Base-by-base conservation (phyloP, 371 early-diverging fungal genomes). In the Lichtheimia ramosa region DNA sequence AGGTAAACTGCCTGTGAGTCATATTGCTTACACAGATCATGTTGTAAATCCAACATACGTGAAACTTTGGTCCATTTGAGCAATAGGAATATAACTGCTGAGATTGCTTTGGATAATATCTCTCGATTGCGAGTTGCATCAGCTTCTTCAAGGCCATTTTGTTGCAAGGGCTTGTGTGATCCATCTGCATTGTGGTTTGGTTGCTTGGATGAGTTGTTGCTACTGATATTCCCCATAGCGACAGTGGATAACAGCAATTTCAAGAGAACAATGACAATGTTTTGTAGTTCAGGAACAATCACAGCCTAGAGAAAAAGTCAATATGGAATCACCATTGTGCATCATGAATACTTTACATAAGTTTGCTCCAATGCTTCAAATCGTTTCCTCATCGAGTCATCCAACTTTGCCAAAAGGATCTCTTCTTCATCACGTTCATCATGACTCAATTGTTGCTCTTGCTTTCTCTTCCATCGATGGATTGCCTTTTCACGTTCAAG, bases 21-120 rank as follows among this genome's bases (percentile, higher is more conserved):
- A 3, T n/a, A 13, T 15, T 7, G 7, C 14, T 53, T 21, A 13
- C 16, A 54, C 7, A 24, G 54, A 40, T 24, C 34, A 34, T 0
- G 21, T 5, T 16, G 16, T 14, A 5, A 18, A 23, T 34, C 6
- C 48, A 25, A 55, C 66, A 52, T 83, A 87, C 89, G 90, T 24
- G 86, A 84, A 8, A 83, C 67, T 63, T 92, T 93, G 53, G 84
- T 77, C 63, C 85, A 81, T 62, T 89, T 89, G 3, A 94, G 66
- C 20, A 92, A 62, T 3, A 88, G 58, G 5, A 91, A 43, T 18
- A 94, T 53, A 27, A 91, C 85, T 39, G 83, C 84, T 16, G 90
- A 86, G 0, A 91, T 87, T 6, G 90, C 85, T 60, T 90, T 89
- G 7, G 91, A 87, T 24, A 89, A 83, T 18, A 88, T 85, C 62